Conservation (phyloP, 1,139 yeast species). For the Lodderomyces metapsilosis region DNA sequence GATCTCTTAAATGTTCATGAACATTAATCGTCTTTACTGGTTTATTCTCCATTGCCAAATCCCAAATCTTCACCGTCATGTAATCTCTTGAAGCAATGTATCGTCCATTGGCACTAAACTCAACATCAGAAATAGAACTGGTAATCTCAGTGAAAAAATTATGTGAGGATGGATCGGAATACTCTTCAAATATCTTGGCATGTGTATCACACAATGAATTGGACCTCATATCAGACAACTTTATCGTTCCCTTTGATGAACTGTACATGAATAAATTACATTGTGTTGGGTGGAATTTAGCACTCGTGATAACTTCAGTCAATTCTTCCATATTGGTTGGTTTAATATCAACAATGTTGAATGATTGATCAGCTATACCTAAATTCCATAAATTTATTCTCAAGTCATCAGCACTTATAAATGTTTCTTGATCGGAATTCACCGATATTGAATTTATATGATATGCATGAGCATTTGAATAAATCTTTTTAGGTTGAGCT, state of each 20-base stretch:
- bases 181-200: constrained; percentile 88
- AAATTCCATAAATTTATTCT: constrained; percentile 95
- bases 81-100: constrained; percentile 95
- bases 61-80: constrained; percentile 98
- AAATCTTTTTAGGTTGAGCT: constrained; percentile 90
- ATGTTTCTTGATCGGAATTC: constrained; percentile 95
- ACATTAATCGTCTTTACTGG: constrained; percentile 93
- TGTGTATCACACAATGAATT: constrained; percentile 92
- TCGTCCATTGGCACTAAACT: constrained; percentile 88
- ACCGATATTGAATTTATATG: constrained; percentile 95
- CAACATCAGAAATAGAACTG: constrained; percentile 89
- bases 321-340: constrained; percentile 99
- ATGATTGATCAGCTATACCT: constrained; percentile 91
- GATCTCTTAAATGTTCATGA: constrained; percentile 91
- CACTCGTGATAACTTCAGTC: constrained; percentile 97
- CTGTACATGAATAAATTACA: constrained; percentile 96
- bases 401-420: constrained; percentile 88
- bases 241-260: constrained; percentile 94
- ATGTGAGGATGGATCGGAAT: constrained; percentile 88
- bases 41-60: constrained; percentile 92
- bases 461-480: constrained; percentile 96
- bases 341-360: constrained; percentile 95
- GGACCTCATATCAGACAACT: constrained; percentile 94
- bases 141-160: constrained; percentile 98
- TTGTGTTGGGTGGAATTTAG: constrained; percentile 91